Conservation (phyloP, 1,284 basidiomycete species). For the Irpex lacteus region DNA sequence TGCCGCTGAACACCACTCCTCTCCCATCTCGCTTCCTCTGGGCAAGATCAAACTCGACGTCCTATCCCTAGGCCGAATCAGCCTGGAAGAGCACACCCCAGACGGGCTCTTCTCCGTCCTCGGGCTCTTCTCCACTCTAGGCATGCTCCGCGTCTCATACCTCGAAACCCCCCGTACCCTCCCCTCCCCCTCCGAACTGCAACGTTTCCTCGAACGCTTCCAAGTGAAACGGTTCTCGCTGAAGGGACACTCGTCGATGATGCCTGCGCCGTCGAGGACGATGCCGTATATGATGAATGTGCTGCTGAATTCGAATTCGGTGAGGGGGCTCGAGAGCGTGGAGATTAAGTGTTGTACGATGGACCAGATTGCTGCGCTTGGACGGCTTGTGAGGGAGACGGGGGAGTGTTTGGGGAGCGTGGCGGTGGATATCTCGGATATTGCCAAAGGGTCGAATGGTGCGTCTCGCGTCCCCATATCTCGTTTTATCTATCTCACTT, state of each 20-base stretch:
- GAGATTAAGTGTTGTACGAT: slow-evolving; percentile 5
- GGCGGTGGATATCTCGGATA: slow-evolving; percentile 5
- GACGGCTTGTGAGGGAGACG: background rate
- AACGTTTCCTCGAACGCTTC: background rate
- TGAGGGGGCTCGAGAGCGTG: background rate
- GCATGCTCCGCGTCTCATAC: slow-evolving; percentile 4
- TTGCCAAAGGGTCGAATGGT: slow-evolving; percentile 5
- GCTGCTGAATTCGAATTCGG: slow-evolving; percentile 2
- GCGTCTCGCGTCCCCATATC: background rate
- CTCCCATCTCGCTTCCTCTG: background rate
- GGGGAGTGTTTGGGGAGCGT: background rate
- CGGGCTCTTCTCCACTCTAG: background rate
- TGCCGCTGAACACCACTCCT: background rate
- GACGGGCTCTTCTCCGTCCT: slow-evolving; percentile 5
- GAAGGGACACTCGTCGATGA: slow-evolving; percentile 6
- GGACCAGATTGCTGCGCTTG: slow-evolving; percentile 1
- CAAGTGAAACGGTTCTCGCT: slow-evolving; percentile 3
- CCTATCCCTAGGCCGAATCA: slow-evolving; percentile 1
- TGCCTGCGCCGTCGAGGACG: slow-evolving; percentile 1
- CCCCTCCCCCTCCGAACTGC: background rate
- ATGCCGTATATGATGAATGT: slow-evolving; percentile 2
- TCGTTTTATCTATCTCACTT: background rate
- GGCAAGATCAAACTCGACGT: slow-evolving; percentile 3
- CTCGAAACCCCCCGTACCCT: background rate
- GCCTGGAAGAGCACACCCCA: background rate